Base-by-base conservation (phyloP, 257 asterid species). In the Haberlea rhodopensis region DNA sequence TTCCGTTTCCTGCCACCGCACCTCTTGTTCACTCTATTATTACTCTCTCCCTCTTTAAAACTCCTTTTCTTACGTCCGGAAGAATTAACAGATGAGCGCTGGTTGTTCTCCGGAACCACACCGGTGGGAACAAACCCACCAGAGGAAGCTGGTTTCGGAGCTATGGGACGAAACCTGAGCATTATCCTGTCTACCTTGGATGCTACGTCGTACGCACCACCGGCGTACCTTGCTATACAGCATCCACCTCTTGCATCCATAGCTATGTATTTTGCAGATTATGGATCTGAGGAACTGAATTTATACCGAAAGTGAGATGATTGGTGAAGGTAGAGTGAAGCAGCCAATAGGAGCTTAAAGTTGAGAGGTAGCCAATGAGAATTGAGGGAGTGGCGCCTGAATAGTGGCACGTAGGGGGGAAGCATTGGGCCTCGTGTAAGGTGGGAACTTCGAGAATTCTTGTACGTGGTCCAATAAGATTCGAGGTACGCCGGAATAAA, bases 191-290 rank as follows among this genome's bases (percentile, higher is more conserved):
- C 81, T 19, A 87, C 65, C 31, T 78, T 84, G 0, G 90, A 80
- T 77, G 18, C 48, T 1, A 65, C 37, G 51, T 83, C 87, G 65
- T 83, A 80, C 28, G 66, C 80, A 29, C 71, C 77, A 10, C 85
- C 76, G 15, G 76, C 73, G 62, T 80, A 89, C 70, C 90, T 77
- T 18, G 87, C 88, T 24, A 84, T 78, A 72, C 95, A 89, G 34
- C 92, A 89, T 37, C 88, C 96, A 3, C 96, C 95, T 9, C 79
- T 59, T 2, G 79, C 83, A 15, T 84, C 86, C 91, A 85, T 85
- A n/a, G 34, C 34, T 29, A 9, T 9, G 0, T 5, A 6, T 1
- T 7, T 9, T 9, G 7, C n/a, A 0, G n/a, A 1, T n/a, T 9
- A 11, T n/a, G 13, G 27, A 43, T 8, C 40, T 32, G 13, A n/a